A percentile compares a stretch with the other conserved stretches of the same genome.
These are phyloP conservation scores for Gardenia jasminoides DNA, from an alignment of 257 asterid species.

Conservation along the genomic window DNA sequence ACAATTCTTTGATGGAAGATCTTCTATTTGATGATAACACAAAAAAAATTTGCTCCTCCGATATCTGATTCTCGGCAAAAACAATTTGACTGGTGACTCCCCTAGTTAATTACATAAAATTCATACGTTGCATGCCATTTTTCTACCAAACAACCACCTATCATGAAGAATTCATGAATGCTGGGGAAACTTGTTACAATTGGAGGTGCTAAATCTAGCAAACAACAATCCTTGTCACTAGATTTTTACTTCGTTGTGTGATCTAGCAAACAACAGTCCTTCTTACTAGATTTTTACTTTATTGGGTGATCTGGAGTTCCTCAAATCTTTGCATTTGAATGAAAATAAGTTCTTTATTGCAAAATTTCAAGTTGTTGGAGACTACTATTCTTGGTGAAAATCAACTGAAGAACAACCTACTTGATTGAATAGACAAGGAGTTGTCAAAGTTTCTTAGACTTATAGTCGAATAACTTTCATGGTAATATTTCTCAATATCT, in stretches of 20 bases:
- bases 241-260: constrained; percentile 24
- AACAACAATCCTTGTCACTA: constrained; percentile 15
- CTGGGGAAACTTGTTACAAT: not conserved
- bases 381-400: constrained; percentile 1
- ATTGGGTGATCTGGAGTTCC: constrained; percentile 6
- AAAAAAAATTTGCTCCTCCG: not conserved
- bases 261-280: constrained; percentile 13
- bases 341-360: constrained; percentile 14
- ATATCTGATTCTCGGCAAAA: not conserved
- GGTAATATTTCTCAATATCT: constrained; percentile 22
- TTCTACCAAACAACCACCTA: not conserved
- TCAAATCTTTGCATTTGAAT: constrained; percentile 21
- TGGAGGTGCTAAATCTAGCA: constrained; percentile 6
- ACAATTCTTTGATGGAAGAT: not conserved
- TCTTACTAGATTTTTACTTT: constrained; percentile 24
- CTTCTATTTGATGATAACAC: not conserved
- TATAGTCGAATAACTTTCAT: constrained; percentile 15
- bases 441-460: constrained; percentile 20
- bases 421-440: constrained; percentile 20
- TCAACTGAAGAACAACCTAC: constrained; percentile 7
- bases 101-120: not conserved
- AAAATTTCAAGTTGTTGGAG: not conserved
- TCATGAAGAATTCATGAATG: not conserved
- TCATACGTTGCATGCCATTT: not conserved
- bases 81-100: not conserved